Evolutionary conservation across 148 eudicot species (phyloP), one percentile per base, ranked within the genome.

Genomic region (Silene conica): DNA sequence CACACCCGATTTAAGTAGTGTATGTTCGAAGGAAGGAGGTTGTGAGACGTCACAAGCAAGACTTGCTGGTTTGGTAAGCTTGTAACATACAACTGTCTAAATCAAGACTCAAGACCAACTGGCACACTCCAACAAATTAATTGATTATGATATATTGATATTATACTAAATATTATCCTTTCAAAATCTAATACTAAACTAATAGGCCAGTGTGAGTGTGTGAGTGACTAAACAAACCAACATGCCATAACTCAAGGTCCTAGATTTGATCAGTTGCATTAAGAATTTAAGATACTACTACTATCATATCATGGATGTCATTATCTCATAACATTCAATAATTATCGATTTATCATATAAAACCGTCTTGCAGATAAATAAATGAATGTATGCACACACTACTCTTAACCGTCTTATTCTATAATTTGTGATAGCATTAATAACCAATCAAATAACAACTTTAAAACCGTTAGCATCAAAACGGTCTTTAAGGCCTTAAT

Each of bases 261-360:
- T 69, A 69, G 72, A 23, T 69, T 69, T 69, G 59, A 69, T 69
- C 3, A 69, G 21, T 0, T 22, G 31, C 8, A 21, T 13, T 21
- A 13, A 68, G 10, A 46, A 2, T 13, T 13, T 21, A 13, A 68
- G 10, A 46, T 1, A 43, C 20, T 63, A 26, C 5, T 34, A 6
- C 4, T 25, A 62, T 26, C 66, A 25, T 62, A 28, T 25, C 4
- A 67, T 67, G 6, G 14, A 69, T 69, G 38, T 50, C 72, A 13
- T 25, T 69, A 69, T 46, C 57, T 38, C 20, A 65, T 65, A 31
- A 38, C 43, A 38, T 38, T 38, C 43, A 38, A 38, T 38, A 48
- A 10, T 11, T 11, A 48, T 48, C 2, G 7, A 48, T 1, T 11
- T 11, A 48, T 48, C 2, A 0, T 14, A 12, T 48, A 38, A 38